phyloP scores from a whole-genome alignment of 768 basidiomycete species.

The Pluteus cervinus region DNA sequence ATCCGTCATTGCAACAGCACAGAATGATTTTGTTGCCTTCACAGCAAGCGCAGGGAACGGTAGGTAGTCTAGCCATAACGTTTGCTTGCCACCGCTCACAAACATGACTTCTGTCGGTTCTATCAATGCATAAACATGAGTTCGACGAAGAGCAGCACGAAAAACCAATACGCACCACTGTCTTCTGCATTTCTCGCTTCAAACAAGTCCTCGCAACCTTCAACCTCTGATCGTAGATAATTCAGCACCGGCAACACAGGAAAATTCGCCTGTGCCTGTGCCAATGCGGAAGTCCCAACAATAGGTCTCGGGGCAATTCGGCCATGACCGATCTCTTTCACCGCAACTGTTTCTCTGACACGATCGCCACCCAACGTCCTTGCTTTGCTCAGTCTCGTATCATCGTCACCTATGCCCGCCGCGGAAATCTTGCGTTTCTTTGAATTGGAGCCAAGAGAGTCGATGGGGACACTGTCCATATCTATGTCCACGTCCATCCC shows the following conservation, averaged over 20 bases:
- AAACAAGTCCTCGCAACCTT: conserved; percentile 60
- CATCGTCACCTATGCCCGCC: conserved; percentile 31
- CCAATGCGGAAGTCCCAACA: conserved; percentile 12
- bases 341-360: conserved; percentile 38
- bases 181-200: conserved; percentile 77
- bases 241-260: conserved; percentile 58
- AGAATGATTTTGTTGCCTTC: conserved; percentile 59
- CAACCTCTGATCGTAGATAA: conserved; percentile 50
- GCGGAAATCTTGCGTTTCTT: conserved; percentile 49
- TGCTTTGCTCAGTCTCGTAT: conserved; percentile 25
- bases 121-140: conserved; percentile 4
- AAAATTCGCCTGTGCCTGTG: conserved; percentile 28
- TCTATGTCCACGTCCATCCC: conserved; percentile 43
- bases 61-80: conserved; percentile 88
- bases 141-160: conserved; percentile 1
- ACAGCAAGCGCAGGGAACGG: conserved; percentile 64
- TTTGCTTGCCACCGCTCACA: conserved; percentile 56
- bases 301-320: conserved; percentile 7
- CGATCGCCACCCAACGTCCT: conserved; percentile 70
- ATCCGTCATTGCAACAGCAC: conserved; percentile 75
- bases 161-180: conserved; percentile 35
- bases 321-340: conserved; percentile 45
- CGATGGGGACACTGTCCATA: conserved; percentile 47
- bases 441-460: conserved; percentile 38
- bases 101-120: conserved; percentile 66